Evolutionary conservation across 768 basidiomycete species (phyloP).

Genomic region (Cantharellus cinnabarinus): DNA sequence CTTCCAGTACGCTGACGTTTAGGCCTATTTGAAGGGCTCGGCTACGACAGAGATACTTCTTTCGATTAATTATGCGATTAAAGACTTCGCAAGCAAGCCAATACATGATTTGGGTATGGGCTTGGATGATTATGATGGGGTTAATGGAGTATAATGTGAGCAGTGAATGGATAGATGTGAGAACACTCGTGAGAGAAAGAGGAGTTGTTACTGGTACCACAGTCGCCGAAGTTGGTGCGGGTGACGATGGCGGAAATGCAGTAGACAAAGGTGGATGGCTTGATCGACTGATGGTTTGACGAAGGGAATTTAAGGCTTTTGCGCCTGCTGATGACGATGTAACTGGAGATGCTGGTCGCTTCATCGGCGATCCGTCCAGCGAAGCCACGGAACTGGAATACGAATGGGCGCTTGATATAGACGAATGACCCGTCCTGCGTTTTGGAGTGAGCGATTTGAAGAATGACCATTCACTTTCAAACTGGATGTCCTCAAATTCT

Average conservation of each 20-base stretch:
- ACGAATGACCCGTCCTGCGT: neutral
- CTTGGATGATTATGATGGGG: conserved; percentile 66
- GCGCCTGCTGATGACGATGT: neutral
- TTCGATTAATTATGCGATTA: conserved; percentile 71
- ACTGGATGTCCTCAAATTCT: conserved; percentile 66
- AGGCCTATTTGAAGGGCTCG: conserved; percentile 76
- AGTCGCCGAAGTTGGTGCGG: neutral
- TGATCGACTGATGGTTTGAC: neutral
- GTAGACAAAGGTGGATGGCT: neutral
- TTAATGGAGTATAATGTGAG: conserved; percentile 77
- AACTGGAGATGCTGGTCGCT: neutral
- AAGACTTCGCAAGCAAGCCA: conserved; percentile 89
- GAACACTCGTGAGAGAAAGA: conserved; percentile 39
- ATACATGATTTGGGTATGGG: conserved; percentile 96
- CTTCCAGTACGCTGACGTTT: conserved; percentile 70
- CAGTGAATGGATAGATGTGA: conserved; percentile 70
- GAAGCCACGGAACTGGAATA: conserved; percentile 11
- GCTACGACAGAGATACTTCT: conserved; percentile 84
- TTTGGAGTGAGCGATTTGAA: conserved; percentile 37
- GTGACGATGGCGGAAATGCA: neutral
- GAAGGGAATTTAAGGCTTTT: neutral
- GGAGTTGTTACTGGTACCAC: neutral
- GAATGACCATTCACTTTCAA: conserved; percentile 94
- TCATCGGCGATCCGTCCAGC: neutral
- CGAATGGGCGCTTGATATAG: conserved; percentile 10